Base-by-base conservation (phyloP, 495 filamentous ascomycete genomes). In the Endocarpon pusillum region DNA sequence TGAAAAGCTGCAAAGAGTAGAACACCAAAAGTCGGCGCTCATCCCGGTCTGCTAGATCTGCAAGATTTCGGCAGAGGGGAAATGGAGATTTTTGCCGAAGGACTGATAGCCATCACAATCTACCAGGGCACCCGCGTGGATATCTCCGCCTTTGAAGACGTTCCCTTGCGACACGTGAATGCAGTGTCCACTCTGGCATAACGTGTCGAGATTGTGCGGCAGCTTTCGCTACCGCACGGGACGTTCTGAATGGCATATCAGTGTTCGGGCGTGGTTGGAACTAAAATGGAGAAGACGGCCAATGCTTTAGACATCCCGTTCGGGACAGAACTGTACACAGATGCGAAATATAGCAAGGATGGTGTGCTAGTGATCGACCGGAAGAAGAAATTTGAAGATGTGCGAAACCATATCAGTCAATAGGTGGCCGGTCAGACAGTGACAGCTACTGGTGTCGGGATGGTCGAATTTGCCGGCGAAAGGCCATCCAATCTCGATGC, bases 61-160 rank as follows among this genome's bases (percentile, higher is more conserved):
- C 65, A 71, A 46, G 72, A 71, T 4, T 77, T 77, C 41, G 72
- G 72, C 1, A 48, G 71, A 15, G 59, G 71, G 3, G 58, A 65
- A 32, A 72, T 73, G 49, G 61, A 64, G 35, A 46, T 75, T 7
- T 44, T 43, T 0, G 55, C 66, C 2, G 67, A 71, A 14, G 71
- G 75, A 32, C 51, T 69, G 34, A 70, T 64, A 2, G 71, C 70
- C 0, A 57, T 61, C 26, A 60, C 61, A 2, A 38, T 70, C n/a
- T 73, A 72, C 43, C 70, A 73, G 42, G 59, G 75, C 25, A 70
- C 70, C 0, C 68, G 3, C 59, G 68, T 21, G 72, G 44, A 3
- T 68, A 74, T 32, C 47, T 75, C 11, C 60, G 69, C 18, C 54
- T n/a, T 54, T 0, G 71, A 75, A 45, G 61, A 53, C 4, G 49